Conservation (phyloP, 176 grass and related monocot genomes). For the Hyparrhenia diplandra region DNA sequence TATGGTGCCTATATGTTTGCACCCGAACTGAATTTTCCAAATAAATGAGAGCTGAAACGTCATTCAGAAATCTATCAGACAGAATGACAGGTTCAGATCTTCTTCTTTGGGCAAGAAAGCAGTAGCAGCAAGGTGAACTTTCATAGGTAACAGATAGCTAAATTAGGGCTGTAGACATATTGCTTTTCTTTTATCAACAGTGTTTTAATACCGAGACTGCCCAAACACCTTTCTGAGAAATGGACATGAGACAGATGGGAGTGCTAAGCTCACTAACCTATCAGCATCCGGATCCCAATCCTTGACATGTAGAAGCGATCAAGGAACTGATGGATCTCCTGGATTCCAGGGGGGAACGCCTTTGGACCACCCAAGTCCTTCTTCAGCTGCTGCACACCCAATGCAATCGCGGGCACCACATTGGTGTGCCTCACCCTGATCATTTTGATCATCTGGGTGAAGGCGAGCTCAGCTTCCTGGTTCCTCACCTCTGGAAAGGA, state of each 20-base stretch:
- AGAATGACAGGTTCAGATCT: not conserved
- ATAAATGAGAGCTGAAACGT: not conserved
- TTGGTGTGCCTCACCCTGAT: slow-evolving; percentile 87
- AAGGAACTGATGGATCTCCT: slow-evolving; percentile 86
- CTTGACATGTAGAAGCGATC: slow-evolving; percentile 97
- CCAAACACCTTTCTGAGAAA: not conserved
- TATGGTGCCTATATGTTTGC: not conserved
- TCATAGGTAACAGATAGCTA: not conserved
- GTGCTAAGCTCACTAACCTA: slow-evolving; percentile 46
- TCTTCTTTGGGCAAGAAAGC: slow-evolving; percentile 3
- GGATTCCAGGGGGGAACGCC: slow-evolving; percentile 36
- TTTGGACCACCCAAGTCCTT: slow-evolving; percentile 52
- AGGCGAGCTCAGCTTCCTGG: slow-evolving; percentile 54
- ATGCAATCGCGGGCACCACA: slow-evolving; percentile 86
- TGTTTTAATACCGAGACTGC: not conserved
- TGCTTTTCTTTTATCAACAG: not conserved
- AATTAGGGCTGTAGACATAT: not conserved
- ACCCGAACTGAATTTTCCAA: not conserved
- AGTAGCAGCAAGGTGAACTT: not conserved
- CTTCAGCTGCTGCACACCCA: slow-evolving; percentile 86
- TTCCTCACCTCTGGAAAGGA: slow-evolving; percentile 61
- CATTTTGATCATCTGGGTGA: slow-evolving; percentile 89
- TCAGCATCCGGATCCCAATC: slow-evolving; percentile 96
- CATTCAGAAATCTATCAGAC: not conserved
- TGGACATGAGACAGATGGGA: not conserved